Evolutionary conservation across 345 rosid species (phyloP).

Genomic region (Corymbia maculata): DNA sequence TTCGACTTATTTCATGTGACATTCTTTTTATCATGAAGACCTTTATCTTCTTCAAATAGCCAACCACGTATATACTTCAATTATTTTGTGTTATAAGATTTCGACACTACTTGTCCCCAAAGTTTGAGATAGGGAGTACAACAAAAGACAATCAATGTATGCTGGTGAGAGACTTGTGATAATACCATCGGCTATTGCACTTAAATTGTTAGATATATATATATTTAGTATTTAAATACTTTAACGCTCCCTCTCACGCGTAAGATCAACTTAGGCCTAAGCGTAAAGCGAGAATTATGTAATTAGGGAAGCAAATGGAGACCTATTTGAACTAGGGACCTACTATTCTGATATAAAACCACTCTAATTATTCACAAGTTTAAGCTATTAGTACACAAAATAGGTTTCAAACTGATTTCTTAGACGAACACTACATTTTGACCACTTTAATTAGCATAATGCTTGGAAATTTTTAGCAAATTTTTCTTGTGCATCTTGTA

Average conservation of each 20-base stretch:
- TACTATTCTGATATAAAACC: too few relatives aligned
- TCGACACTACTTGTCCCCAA: neutral
- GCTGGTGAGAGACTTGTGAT: neutral
- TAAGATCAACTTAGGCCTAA: neutral
- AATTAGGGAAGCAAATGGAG: neutral
- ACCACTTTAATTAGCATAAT: neutral
- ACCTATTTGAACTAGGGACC: neutral
- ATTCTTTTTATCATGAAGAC: neutral
- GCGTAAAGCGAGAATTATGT: neutral
- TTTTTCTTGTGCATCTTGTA: too few relatives aligned
- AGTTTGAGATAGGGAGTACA: too few relatives aligned
- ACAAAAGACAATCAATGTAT: neutral
- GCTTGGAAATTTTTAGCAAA: neutral
- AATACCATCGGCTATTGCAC: accelerated
- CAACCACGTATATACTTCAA: too few relatives aligned
- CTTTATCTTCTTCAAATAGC: neutral
- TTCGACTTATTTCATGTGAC: neutral
- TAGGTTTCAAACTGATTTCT: neutral
- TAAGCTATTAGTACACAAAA: neutral
- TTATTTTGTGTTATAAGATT: too few relatives aligned
- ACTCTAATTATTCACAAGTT: accelerated
- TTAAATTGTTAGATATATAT: too few relatives aligned
- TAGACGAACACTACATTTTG: too few relatives aligned
- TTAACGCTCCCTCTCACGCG: too few relatives aligned
- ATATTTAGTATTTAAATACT: too few relatives aligned